A percentile compares a stretch with the other conserved stretches of the same genome.
phyloP scores from a whole-genome alignment of 1,284 basidiomycete genomes.

The Sporisorium scitamineum region DNA sequence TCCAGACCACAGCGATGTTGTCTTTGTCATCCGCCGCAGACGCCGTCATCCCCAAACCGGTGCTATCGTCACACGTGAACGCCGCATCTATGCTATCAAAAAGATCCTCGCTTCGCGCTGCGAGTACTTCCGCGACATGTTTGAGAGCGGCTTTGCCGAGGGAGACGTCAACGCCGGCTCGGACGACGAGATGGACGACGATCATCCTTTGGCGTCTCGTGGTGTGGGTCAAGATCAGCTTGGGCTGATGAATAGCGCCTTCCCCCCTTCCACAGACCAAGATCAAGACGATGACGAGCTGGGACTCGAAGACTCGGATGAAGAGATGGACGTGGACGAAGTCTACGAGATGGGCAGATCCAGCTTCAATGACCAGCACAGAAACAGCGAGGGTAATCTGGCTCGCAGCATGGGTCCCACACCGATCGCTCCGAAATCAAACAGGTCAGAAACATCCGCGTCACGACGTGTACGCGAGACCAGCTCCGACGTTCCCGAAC shows the following conservation, averaged over 20 bases:
- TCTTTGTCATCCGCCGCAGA: conserved; percentile 52
- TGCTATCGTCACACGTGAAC: conserved; percentile 45
- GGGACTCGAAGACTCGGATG: conserved; percentile 44
- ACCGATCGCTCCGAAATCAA: neutral
- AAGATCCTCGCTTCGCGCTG: conserved; percentile 69
- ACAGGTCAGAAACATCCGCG: conserved; percentile 5
- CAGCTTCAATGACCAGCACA: conserved; percentile 24
- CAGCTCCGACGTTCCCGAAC: conserved; percentile 29
- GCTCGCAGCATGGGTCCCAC: neutral
- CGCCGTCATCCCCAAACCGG: conserved; percentile 32
- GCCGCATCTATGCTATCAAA: conserved; percentile 69
- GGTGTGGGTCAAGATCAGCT: conserved; percentile 40
- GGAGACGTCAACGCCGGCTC: conserved; percentile 59
- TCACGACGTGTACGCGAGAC: conserved; percentile 30
- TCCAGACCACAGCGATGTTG: conserved; percentile 75
- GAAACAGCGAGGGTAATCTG: conserved; percentile 11
- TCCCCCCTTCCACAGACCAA: conserved; percentile 10
- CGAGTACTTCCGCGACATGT: conserved; percentile 69
- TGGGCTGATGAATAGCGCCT: conserved; percentile 12
- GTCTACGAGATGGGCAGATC: conserved; percentile 36
- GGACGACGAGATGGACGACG: conserved; percentile 48
- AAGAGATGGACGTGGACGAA: conserved; percentile 42
- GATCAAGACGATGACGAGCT: conserved; percentile 45
- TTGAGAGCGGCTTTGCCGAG: conserved; percentile 63
- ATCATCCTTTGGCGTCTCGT: conserved; percentile 9